A percentile compares a stretch with the other conserved stretches of the same genome.
Conservation (phyloP, 148 eudicot genomes). For the Rhododendron williamsianum region DNA sequence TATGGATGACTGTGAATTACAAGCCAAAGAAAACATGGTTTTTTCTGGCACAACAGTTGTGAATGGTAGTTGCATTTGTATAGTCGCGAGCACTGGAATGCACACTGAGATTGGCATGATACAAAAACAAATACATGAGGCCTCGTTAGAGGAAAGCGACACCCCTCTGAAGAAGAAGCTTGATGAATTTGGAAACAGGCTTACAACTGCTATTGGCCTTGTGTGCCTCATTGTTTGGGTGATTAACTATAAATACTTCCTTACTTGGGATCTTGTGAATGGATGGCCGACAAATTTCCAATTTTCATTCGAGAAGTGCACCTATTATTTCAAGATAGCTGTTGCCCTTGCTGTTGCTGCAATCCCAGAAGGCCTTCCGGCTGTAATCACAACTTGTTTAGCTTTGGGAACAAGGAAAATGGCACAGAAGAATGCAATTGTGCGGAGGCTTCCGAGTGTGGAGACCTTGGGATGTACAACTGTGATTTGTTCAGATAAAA, state of each 20-base stretch:
- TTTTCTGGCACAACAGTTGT: slow-evolving; percentile 82
- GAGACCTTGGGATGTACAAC: slow-evolving; percentile 91
- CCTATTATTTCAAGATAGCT: slow-evolving; percentile 75
- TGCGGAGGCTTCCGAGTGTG: slow-evolving; percentile 78
- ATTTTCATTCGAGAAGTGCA: slow-evolving; percentile 81
- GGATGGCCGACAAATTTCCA: slow-evolving; percentile 68
- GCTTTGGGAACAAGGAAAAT: slow-evolving; percentile 81
- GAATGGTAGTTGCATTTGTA: slow-evolving; percentile 61
- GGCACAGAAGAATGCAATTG: slow-evolving; percentile 87
- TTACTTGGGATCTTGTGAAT: slow-evolving; percentile 62
- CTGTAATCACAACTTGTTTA: slow-evolving; percentile 78
- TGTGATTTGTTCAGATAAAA: slow-evolving; percentile 88
- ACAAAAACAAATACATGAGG: slow-evolving; percentile 74
- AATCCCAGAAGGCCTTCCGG: slow-evolving; percentile 82
- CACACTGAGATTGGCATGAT: slow-evolving; percentile 66
- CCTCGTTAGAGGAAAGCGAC: slow-evolving; percentile 59
- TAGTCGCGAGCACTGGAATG: slow-evolving; percentile 67
- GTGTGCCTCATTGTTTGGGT: slow-evolving; percentile 68
- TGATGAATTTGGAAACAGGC: slow-evolving; percentile 67
- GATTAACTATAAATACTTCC: slow-evolving; percentile 69
- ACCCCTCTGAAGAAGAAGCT: slow-evolving; percentile 81
- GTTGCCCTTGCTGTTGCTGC: slow-evolving; percentile 88
- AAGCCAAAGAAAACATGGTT: slow-evolving; percentile 76
- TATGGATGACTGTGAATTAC: slow-evolving; percentile 68
- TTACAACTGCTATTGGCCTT: slow-evolving; percentile 60